Evolutionary conservation across 306 rosid species (phyloP), one percentile per base, ranked within the genome.

Genomic region (Lupinus albus): DNA sequence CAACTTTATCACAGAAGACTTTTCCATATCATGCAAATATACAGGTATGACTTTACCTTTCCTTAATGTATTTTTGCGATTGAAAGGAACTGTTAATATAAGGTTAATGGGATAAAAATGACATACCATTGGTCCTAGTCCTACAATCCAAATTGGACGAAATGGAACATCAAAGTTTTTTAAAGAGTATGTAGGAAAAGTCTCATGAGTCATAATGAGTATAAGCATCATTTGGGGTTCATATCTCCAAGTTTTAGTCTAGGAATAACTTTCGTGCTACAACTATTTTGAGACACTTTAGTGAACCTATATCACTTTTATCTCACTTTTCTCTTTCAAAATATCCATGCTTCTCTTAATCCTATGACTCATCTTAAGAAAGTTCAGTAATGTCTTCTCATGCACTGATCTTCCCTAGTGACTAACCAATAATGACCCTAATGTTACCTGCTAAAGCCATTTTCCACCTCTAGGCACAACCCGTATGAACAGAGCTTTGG

Each of bases 1-100:
- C 95, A n/a, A 68, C 96, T 63, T 70, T 79, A 57, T 83, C 98
- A 58, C 98, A 92, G 76, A 78, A 66, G 56, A 79, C 72, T 60
- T 84, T 92, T 32, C 98, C 98, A 53, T 89, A 89, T 78, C 88
- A 77, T 68, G 84, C 85, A 52, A 61, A 74, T 75, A 51, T 66
- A 54, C 76, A 80, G 95, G 98, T 92, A 83, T 53, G 42, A 36
- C 47, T 48, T 60, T 65, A 1, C 47, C 57, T 63, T 41, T 42
- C 63, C 17, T 21, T 56, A 21, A 38, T 55, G 28, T 54, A 11
- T 45, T 15, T 13, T 18, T 12, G 13, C 14, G 3, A 73, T 62
- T 9, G 28, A 52, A 49, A 48, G 33, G 16, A 64, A 33, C 35
- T 61, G 51, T 21, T 21, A 45, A 46, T 39, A 5, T 52, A 42